Percentiles rank a stretch among this genome's conserved stretches.
Conservation (phyloP, 2,329 filamentous ascomycete species). For the Neurospora sp. region DNA sequence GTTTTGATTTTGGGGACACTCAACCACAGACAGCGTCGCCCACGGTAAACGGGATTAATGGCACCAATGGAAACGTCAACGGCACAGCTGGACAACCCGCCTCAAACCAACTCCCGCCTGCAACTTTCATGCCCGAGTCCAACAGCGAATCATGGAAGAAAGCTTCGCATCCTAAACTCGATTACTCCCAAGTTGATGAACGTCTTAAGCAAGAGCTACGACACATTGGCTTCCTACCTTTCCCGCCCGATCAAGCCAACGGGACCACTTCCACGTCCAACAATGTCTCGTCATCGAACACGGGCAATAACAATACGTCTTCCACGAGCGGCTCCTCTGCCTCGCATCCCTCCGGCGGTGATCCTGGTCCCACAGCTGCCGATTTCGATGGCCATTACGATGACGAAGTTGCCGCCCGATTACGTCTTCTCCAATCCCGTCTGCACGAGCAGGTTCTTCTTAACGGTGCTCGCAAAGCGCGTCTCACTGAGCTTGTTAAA, state of each 20-base stretch:
- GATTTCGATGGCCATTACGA: conserved; percentile 88
- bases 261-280: not conserved
- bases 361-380: conserved; percentile 28
- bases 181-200: conserved; percentile 81
- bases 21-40: conserved; percentile 3
- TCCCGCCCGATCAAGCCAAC: conserved; percentile 17
- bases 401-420: conserved; percentile 83
- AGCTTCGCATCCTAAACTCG: conserved; percentile 61
- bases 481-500: conserved; percentile 76
- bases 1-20: conserved; percentile 28
- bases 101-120: conserved; percentile 44
- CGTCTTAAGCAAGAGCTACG: conserved; percentile 84
- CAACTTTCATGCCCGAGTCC: conserved; percentile 71
- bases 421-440: conserved; percentile 74
- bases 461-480: conserved; percentile 84
- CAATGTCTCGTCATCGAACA: not conserved
- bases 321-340: not conserved
- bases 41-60: conserved; percentile 24
- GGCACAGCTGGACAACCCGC: conserved; percentile 12
- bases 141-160: conserved; percentile 70
- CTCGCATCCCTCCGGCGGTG: not conserved
- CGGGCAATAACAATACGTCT: not conserved
- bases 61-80: conserved; percentile 27
- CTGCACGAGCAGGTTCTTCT: conserved; percentile 74
- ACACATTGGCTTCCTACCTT: conserved; percentile 77